These are phyloP conservation scores for Fistulina hepatica DNA, from an alignment of 1,284 basidiomycete species.

Conservation along the genomic window DNA sequence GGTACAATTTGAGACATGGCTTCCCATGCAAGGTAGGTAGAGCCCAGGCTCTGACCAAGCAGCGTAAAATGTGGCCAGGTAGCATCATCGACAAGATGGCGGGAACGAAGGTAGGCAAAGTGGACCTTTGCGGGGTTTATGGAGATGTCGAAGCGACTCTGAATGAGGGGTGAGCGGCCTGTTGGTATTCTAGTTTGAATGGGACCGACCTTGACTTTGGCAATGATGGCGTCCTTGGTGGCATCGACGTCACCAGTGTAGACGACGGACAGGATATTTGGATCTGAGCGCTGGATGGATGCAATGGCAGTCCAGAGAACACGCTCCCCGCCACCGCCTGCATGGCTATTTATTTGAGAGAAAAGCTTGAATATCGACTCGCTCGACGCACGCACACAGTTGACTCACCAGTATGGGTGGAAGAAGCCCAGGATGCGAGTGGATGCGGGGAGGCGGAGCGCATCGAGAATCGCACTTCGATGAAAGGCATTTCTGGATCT, in stretches of 20 bases:
- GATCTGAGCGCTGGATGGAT: slow-evolving; percentile 65
- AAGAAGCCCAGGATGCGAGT: slow-evolving; percentile 70
- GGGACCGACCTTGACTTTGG: slow-evolving; percentile 63
- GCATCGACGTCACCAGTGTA: slow-evolving; percentile 84
- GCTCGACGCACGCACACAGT: slow-evolving; percentile 2
- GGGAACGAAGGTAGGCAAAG: slow-evolving; percentile 68
- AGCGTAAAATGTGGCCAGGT: slow-evolving; percentile 87
- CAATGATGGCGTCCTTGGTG: slow-evolving; percentile 74
- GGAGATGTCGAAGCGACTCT: slow-evolving; percentile 79
- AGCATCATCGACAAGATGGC: slow-evolving; percentile 70
- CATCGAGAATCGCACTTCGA: slow-evolving; percentile 7
- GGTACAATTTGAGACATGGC: slow-evolving; percentile 68
- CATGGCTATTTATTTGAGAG: slow-evolving; percentile 63
- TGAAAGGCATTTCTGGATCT: slow-evolving; percentile 3
- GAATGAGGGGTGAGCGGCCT: background rate
- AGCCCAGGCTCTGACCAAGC: slow-evolving; percentile 84
- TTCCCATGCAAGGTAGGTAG: slow-evolving; percentile 75
- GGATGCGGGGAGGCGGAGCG: slow-evolving; percentile 10
- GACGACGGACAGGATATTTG: slow-evolving; percentile 66
- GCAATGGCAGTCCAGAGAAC: slow-evolving; percentile 92
- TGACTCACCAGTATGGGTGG: slow-evolving; percentile 85
- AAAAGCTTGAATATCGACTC: slow-evolving; percentile 18
- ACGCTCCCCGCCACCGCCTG: slow-evolving; percentile 93
- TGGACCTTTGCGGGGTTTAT: slow-evolving; percentile 56
- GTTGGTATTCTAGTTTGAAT: slow-evolving; percentile 1